Evolutionary conservation across 202 grass and related monocot species (phyloP).

Genomic region (Carex sylvatica): DNA sequence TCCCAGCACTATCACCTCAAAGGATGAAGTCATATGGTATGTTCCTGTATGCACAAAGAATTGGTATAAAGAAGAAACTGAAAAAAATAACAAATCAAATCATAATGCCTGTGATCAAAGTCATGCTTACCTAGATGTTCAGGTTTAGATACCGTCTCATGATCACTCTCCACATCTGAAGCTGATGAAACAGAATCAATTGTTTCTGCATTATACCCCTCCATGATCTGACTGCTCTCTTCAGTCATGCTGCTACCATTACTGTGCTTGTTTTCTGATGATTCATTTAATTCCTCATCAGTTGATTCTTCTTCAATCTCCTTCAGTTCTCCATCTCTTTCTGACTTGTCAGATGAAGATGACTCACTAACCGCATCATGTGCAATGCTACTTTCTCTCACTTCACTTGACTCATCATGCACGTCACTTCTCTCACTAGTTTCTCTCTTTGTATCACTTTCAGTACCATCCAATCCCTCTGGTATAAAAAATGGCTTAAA

Average conservation of each 20-base stretch:
- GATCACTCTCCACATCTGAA: conserved; percentile 34
- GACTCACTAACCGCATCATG: conserved; percentile 52
- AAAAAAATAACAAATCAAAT: background rate
- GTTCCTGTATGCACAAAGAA: background rate
- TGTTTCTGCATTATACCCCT: conserved; percentile 30
- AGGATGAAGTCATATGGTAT: background rate
- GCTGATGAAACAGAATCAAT: conserved; percentile 27
- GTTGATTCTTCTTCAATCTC: conserved; percentile 37
- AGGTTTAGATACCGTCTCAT: conserved; percentile 18
- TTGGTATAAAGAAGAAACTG: background rate
- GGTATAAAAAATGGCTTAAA: conserved; percentile 72
- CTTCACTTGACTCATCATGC: conserved; percentile 32
- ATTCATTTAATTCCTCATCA: conserved; percentile 23
- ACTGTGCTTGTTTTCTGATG: background rate
- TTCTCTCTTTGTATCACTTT: conserved; percentile 37
- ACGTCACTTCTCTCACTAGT: conserved; percentile 46
- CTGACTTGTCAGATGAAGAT: conserved; percentile 45
- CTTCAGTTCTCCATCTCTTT: conserved; percentile 35
- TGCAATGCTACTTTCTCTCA: conserved; percentile 28
- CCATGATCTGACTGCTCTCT: conserved; percentile 45
- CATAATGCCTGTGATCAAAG: background rate
- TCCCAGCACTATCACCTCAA: background rate
- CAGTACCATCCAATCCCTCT: conserved; percentile 40
- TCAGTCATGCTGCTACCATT: conserved; percentile 26
- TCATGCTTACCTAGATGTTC: conserved; percentile 38